Evolutionary conservation across 768 basidiomycete genomes (phyloP), one percentile per base, ranked within the genome.

Genomic region (Rhizopogon vinicolor): DNA sequence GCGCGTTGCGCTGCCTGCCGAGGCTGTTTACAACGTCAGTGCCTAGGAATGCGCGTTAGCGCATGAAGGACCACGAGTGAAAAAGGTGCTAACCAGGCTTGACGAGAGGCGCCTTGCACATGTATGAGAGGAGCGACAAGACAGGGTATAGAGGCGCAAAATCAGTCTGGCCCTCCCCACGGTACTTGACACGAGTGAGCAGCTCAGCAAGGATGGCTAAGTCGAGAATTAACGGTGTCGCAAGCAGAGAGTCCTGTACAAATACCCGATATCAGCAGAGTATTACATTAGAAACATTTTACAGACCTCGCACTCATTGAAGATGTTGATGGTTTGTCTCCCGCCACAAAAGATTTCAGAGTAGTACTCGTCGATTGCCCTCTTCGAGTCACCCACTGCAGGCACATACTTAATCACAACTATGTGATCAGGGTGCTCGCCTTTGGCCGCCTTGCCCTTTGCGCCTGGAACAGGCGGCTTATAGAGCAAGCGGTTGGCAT

Each of bases 361-460:
- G 73, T 94, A 93, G 75, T 97, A 98, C 78, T 98, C 95, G 74
- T 98, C 97, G 78, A 98, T 93, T 19, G 95, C 96, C 54, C 93
- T 83, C 84, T 98, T 98, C 55, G 91, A 92, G 76, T 98, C 97
- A 40, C 96, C 95, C 29, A 96, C 94, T 25, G 94, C 91, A 19
- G 93, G 93, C 2, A 98, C 88, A 62, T 96, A 96, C 79, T 96
- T 96, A 82, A 95, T 96, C 54, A 96, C 93, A 52, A 98, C 87
- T 63, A 95, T 82, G 68, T 99, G 96, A 73, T 98, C 95, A 28
- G 96, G 96, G 72, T 98, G 94, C 74, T 99, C 96, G 64, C 94
- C 94, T 73, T 95, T 93, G 63, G 80, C 72, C 8, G 73, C 75
- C 61, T 74, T 86, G 46, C 78, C 82, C 58, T 79, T 81, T 28